phyloP scores from a whole-genome alignment of 2,329 filamentous ascomycete species.

The Arthrobotrys iridis region DNA sequence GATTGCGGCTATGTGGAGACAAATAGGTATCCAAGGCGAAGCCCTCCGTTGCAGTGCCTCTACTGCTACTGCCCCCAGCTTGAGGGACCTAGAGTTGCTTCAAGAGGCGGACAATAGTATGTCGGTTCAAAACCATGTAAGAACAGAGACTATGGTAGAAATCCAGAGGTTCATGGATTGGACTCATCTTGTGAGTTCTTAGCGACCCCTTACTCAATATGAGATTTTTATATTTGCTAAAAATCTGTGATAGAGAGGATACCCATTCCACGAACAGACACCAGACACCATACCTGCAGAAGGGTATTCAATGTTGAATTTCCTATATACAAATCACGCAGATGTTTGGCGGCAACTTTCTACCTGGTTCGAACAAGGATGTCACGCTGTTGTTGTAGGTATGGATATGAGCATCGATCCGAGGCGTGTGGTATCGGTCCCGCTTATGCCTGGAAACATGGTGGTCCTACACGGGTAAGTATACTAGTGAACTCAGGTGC shows the following conservation, averaged over 20 bases:
- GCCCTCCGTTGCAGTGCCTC: background rate
- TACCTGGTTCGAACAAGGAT: slow-evolving; percentile 19
- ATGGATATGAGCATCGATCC: background rate
- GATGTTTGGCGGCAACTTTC: slow-evolving; percentile 12
- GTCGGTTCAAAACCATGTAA: slow-evolving; percentile 27
- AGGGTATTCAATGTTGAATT: slow-evolving; percentile 13
- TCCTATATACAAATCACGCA: background rate
- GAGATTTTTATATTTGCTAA: background rate
- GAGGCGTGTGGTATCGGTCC: background rate
- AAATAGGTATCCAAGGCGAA: background rate
- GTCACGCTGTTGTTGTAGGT: slow-evolving; percentile 20
- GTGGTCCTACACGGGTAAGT: slow-evolving; percentile 39
- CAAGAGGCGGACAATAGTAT: background rate
- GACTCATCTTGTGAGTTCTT: slow-evolving; percentile 10
- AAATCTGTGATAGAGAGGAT: slow-evolving; percentile 5
- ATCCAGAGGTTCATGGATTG: slow-evolving; percentile 23
- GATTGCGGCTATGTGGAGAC: background rate
- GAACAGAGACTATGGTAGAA: slow-evolving; percentile 37
- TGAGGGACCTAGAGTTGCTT: background rate
- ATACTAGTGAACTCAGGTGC: background rate
- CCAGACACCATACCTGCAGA: slow-evolving; percentile 3
- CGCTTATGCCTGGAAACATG: background rate
- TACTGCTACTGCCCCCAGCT: background rate
- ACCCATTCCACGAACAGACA: slow-evolving; percentile 10
- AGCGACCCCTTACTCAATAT: background rate